A percentile compares a stretch with the other conserved stretches of the same genome.
Evolutionary conservation across 2,329 filamentous ascomycete genomes (phyloP).

Genomic region (Aspergillus sojae): DNA sequence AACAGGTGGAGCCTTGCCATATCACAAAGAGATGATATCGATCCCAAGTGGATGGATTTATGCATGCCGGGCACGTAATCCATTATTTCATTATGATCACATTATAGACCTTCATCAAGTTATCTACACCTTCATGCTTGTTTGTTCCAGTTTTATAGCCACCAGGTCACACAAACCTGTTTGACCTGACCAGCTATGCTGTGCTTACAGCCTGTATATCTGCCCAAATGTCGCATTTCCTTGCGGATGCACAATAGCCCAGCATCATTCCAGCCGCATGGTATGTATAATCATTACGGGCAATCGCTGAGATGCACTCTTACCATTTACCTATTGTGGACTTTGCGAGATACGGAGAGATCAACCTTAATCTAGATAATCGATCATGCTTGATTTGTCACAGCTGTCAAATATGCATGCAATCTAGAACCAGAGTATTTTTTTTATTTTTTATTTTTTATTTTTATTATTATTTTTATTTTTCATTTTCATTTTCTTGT

Average conservation of each 20-base stretch:
- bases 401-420: neutral
- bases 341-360: neutral
- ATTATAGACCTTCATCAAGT: neutral
- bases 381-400: neutral
- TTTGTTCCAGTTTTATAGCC: neutral
- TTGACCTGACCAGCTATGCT: neutral
- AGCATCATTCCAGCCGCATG: neutral
- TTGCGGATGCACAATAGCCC: neutral
- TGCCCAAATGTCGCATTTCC: neutral
- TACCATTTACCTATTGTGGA: conserved; percentile 7
- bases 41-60: conserved; percentile 2
- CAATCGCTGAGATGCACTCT: neutral
- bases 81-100: conserved; percentile 1
- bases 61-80: conserved; percentile 4
- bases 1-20: neutral
- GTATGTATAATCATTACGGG: neutral
- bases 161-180: conserved; percentile 6
- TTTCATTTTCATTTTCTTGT: too few species aligned
- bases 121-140: neutral
- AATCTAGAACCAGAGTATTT: neutral
- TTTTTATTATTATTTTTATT: neutral
- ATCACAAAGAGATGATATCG: neutral
- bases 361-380: conserved; percentile 2
- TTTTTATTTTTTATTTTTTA: neutral
- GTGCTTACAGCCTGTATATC: neutral